Base-by-base conservation (phyloP, 208 protist genomes). In the Trypanosoma congolense region DNA sequence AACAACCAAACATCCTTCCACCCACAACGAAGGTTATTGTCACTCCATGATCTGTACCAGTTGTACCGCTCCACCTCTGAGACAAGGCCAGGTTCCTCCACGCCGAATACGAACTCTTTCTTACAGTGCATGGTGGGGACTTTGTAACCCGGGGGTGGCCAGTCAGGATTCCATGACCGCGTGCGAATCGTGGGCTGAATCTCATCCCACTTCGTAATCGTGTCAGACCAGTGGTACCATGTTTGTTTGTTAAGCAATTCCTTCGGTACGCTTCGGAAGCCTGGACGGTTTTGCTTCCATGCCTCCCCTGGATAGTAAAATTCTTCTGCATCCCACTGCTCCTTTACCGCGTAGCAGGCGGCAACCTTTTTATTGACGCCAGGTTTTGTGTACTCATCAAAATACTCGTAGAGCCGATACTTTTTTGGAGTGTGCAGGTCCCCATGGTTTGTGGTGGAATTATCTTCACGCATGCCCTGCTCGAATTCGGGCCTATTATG, bases 271-370 rank as follows among this genome's bases (percentile, higher is more conserved):
- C 78, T 86, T 52, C 86, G 82, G 55, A 93, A 93, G 48, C 82
- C 75, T 4, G 86, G 86, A 9, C 86, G 76, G 68, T 93, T 93
- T 46, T 76, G 50, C 59, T 85, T 67, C 82, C 82, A 93, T 21
- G 77, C 82, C 67, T 93, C 86, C 26, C 86, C 86, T 18, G 86
- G 86, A 63, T 93, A 93, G 76, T 90, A 93, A 53, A 90, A 90
- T 65, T 93, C 80, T 30, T 88, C 73, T 4, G 86, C 60, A 70
- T 93, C 83, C 83, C 82, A 93, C 57, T 93, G 86, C 56, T 93
- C 80, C 67, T 87, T 90, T 21, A 93, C 73, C 24, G 86, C 86
- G 45, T 80, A 78, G 63, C 54, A 73, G 3, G 80, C 87, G 9
- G 78, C 83, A 4, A 84, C 60, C 68, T 93, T 93, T 30, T 56